A percentile compares a stretch with the other conserved stretches of the same genome.
These are phyloP conservation scores for Knufia fluminis DNA, from an alignment of 2,329 filamentous ascomycete genomes.

Conservation along the genomic window DNA sequence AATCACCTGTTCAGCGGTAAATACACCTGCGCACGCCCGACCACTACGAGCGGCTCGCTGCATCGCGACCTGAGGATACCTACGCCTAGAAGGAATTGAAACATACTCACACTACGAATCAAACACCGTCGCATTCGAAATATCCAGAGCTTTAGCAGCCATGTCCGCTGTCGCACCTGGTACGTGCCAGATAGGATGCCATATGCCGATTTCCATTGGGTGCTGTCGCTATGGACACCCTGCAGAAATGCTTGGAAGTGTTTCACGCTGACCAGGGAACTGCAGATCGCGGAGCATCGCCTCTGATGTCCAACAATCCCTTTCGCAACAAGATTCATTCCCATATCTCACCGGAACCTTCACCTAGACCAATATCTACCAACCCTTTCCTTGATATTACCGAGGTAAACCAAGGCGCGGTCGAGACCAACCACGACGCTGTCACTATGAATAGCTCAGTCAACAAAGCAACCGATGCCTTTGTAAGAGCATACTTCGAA, in stretches of 20 bases:
- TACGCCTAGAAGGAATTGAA: neutral
- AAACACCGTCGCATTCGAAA: neutral
- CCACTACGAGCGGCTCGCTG: neutral
- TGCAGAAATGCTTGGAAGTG: constrained; percentile 3
- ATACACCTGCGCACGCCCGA: neutral
- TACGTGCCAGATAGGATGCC: constrained; percentile 1
- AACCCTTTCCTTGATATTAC: constrained; percentile 53
- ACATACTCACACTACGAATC: neutral
- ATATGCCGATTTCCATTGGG: neutral
- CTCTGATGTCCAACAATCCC: constrained; percentile 39
- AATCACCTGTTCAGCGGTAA: neutral
- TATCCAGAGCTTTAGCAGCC: neutral
- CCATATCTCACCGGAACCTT: constrained; percentile 23
- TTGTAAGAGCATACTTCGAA: constrained; percentile 13
- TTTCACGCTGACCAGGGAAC: constrained; percentile 5
- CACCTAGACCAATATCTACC: constrained; percentile 45
- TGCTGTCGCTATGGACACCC: neutral
- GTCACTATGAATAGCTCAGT: constrained; percentile 9
- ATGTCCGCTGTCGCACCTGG: constrained; percentile 6
- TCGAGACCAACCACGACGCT: constrained; percentile 11
- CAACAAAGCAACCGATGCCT: constrained; percentile 15
- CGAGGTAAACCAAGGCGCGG: constrained; percentile 21
- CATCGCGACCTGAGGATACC: neutral
- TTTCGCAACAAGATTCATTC: constrained; percentile 39
- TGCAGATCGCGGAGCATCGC: constrained; percentile 19